Evolutionary conservation across 2,329 filamentous ascomycete genomes (phyloP), one percentile per base, ranked within the genome.

Genomic region (Pleoardoris graminearum): DNA sequence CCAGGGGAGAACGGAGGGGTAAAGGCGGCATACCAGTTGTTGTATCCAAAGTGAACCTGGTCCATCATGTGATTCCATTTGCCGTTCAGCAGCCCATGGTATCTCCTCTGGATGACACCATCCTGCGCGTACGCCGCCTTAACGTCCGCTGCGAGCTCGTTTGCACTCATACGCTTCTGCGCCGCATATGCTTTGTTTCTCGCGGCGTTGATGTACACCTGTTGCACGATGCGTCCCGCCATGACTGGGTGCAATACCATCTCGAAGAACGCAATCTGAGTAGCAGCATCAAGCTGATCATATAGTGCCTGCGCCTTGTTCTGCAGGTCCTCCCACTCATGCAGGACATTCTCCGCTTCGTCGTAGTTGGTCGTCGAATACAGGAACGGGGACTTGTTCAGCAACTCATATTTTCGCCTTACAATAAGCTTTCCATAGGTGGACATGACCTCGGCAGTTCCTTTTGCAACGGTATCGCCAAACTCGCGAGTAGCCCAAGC

Each of bases 201-300:
- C 3, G 51, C 63, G 1, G 64, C 55, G 25, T 59, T 61, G 32
- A 66, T 59, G 25, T 66, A 63, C 1, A 66, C 55, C 30, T 56
- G 74, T 61, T 82, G 75, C n/a, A 83, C 77, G 16, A 79, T 79
- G 41, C 78, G 74, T 2, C 80, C 83, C 1, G 81, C 82, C 14
- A 80, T 74, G 11, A 80, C 76, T 0, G 83, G 82, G 55, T 86
- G 82, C 7, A 83, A 73, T 5, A 86, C 77, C 60, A 82, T 79
- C 65, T 86, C 77, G 66, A 84, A 86, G 64, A 83, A 88, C 1
- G 85, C 77, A 0, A 83, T 73, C 62, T 81, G 77, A 6, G 76
- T 69, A 1, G 70, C 75, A 12, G 73, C 66, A 12, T 78, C 75
- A 7, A 88, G 68, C 33, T 71, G 65, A 53, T 82, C 75, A 55